Percentiles rank a stretch among this genome's conserved stretches.
These are phyloP conservation scores for Neoboletus magnificus DNA, from an alignment of 768 basidiomycete genomes.

Conservation along the genomic window DNA sequence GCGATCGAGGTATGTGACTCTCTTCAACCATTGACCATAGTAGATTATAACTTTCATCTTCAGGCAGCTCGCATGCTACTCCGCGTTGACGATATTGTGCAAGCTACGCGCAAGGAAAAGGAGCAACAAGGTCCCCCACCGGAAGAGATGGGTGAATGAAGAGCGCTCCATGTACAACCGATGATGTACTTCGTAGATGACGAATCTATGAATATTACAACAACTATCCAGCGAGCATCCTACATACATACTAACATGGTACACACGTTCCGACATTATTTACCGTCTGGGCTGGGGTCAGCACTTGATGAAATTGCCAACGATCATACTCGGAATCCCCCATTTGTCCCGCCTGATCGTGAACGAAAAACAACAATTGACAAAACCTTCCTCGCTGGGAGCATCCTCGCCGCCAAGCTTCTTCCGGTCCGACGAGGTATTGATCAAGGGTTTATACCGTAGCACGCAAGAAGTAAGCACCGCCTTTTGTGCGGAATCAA, in stretches of 20 bases:
- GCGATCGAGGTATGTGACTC: slow-evolving; percentile 72
- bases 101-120: slow-evolving; percentile 69
- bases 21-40: neutral
- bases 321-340: slow-evolving; percentile 88
- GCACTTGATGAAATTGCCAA: slow-evolving; percentile 83
- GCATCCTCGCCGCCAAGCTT: slow-evolving; percentile 24
- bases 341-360: slow-evolving; percentile 81
- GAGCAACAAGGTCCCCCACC: slow-evolving; percentile 51
- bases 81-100: slow-evolving; percentile 92
- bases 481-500: slow-evolving; percentile 88
- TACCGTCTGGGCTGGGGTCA: slow-evolving; percentile 20
- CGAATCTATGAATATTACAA: slow-evolving; percentile 12
- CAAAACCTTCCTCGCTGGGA: slow-evolving; percentile 65
- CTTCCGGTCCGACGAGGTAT: slow-evolving; percentile 33
- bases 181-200: neutral
- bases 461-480: slow-evolving; percentile 90
- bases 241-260: slow-evolving; percentile 4
- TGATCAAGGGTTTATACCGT: slow-evolving; percentile 68
- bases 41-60: neutral
- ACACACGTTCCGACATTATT: neutral
- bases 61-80: slow-evolving; percentile 87
- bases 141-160: slow-evolving; percentile 49
- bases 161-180: neutral
- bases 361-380: slow-evolving; percentile 90
- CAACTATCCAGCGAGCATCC: slow-evolving; percentile 5